These are phyloP conservation scores for Mortierella sp. DNA, from an alignment of 371 early-diverging fungal genomes.

Conservation along the genomic window DNA sequence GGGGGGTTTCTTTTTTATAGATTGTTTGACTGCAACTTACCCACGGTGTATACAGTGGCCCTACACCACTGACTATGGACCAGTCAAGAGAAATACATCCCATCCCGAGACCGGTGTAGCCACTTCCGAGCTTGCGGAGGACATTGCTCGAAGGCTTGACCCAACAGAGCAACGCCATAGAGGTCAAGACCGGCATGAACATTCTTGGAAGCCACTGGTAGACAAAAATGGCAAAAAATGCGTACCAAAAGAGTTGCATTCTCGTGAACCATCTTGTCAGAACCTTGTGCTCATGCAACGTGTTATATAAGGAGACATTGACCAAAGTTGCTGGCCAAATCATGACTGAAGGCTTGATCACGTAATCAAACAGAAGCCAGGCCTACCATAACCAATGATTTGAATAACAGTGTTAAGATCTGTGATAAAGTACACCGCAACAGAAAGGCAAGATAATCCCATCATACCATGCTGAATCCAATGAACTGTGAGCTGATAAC, in stretches of 20 bases:
- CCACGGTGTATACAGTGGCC: conserved; percentile 60
- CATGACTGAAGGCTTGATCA: conserved; percentile 88
- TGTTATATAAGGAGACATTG: conserved; percentile 77
- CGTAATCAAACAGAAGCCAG: conserved; percentile 51
- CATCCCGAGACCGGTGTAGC: conserved; percentile 61
- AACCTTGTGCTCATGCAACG: conserved; percentile 71
- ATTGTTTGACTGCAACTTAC: conserved; percentile 19
- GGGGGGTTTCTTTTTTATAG: too few species aligned
- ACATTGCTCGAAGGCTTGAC: conserved; percentile 65
- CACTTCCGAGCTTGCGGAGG: conserved; percentile 68
- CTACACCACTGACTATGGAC: conserved; percentile 61
- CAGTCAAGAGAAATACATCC: conserved; percentile 59
- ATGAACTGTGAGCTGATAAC: conserved; percentile 60
- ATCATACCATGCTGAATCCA: conserved; percentile 58
- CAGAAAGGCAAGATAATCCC: neutral
- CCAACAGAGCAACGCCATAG: conserved; percentile 66
- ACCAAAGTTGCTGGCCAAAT: conserved; percentile 88
- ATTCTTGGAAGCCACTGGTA: conserved; percentile 76
- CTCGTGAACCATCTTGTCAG: conserved; percentile 43
- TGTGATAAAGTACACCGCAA: neutral
- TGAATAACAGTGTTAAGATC: conserved; percentile 17
- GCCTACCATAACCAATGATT: conserved; percentile 14
- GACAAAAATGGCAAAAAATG: conserved; percentile 62
- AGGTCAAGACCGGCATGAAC: conserved; percentile 69
- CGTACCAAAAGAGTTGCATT: conserved; percentile 59